Percentiles rank a stretch among this genome's conserved stretches.
phyloP scores from a whole-genome alignment of 768 basidiomycete species.

The Russula earlei region DNA sequence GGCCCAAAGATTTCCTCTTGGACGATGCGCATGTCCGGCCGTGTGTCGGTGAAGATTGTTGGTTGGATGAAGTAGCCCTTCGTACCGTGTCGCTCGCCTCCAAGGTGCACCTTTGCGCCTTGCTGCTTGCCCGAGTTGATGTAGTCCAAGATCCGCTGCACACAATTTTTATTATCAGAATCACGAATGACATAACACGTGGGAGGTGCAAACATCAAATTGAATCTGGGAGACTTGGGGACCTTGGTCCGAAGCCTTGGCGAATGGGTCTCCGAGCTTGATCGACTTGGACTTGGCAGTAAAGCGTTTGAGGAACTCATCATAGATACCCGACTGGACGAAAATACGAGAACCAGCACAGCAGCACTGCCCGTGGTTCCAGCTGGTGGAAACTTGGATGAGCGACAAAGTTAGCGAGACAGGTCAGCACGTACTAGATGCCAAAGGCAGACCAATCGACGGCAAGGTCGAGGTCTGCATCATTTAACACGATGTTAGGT shows the following conservation, averaged over 20 bases:
- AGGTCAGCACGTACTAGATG: conserved; percentile 37
- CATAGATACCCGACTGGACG: conserved; percentile 73
- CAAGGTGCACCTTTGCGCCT: conserved; percentile 50
- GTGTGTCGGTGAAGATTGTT: conserved; percentile 53
- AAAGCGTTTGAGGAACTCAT: conserved; percentile 58
- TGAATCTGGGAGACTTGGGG: conserved; percentile 73
- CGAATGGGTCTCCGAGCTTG: conserved; percentile 68
- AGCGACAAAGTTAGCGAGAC: background rate
- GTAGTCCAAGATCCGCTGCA: conserved; percentile 49
- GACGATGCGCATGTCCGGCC: conserved; percentile 47
- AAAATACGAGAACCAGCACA: conserved; percentile 75
- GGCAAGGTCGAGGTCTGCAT: conserved; percentile 49
- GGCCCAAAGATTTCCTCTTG: conserved; percentile 60
- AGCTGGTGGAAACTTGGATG: conserved; percentile 29
- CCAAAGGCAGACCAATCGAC: conserved; percentile 50
- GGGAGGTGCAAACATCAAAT: conserved; percentile 45
- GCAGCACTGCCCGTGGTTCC: conserved; percentile 71
- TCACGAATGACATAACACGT: background rate
- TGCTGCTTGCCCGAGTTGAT: conserved; percentile 49
- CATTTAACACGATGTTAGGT: conserved; percentile 52
- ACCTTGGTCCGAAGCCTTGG: conserved; percentile 51
- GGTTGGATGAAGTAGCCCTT: conserved; percentile 58
- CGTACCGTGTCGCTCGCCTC: conserved; percentile 42
- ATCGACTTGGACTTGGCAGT: conserved; percentile 42
- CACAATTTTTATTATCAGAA: background rate